Evolutionary conservation across 1,284 basidiomycete species (phyloP).

Genomic region (Cerioporus squamosus): DNA sequence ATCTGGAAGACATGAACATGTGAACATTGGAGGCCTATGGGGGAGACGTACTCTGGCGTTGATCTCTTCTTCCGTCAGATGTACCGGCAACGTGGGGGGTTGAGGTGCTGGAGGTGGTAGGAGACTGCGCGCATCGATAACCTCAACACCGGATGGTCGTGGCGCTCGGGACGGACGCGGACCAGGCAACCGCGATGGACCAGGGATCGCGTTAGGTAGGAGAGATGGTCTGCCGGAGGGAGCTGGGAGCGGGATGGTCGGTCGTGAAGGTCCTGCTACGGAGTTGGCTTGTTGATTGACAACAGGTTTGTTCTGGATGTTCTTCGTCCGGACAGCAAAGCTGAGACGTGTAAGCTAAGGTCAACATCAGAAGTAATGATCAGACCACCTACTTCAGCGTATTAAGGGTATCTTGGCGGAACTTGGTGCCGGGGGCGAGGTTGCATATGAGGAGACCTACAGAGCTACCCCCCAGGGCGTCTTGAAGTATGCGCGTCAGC

Average conservation of each 20-base stretch:
- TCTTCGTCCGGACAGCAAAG: slow-evolving; percentile 80
- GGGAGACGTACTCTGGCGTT: slow-evolving; percentile 38
- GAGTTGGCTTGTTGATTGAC: slow-evolving; percentile 52
- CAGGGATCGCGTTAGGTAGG: neutral
- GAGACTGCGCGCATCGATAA: slow-evolving; percentile 17
- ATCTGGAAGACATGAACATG: slow-evolving; percentile 47
- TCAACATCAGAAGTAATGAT: neutral
- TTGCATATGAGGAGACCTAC: slow-evolving; percentile 83
- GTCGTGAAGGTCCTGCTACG: slow-evolving; percentile 61
- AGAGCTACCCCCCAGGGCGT: slow-evolving; percentile 79
- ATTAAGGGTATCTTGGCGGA: slow-evolving; percentile 82
- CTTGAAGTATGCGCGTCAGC: slow-evolving; percentile 82
- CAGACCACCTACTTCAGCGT: slow-evolving; percentile 68
- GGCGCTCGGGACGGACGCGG: slow-evolving; percentile 39
- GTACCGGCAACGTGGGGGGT: slow-evolving; percentile 10
- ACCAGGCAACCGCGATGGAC: slow-evolving; percentile 13
- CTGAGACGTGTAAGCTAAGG: slow-evolving; percentile 39
- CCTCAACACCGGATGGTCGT: slow-evolving; percentile 26
- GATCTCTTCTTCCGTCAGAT: slow-evolving; percentile 68
- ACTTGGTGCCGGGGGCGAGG: slow-evolving; percentile 78
- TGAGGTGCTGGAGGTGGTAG: slow-evolving; percentile 7
- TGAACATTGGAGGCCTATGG: slow-evolving; percentile 37
- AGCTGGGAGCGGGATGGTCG: slow-evolving; percentile 62
- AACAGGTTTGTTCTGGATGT: slow-evolving; percentile 77
- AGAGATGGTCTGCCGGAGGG: slow-evolving; percentile 35